phyloP scores from a whole-genome alignment of 495 filamentous ascomycete genomes.

The Penicillium antarcticum region DNA sequence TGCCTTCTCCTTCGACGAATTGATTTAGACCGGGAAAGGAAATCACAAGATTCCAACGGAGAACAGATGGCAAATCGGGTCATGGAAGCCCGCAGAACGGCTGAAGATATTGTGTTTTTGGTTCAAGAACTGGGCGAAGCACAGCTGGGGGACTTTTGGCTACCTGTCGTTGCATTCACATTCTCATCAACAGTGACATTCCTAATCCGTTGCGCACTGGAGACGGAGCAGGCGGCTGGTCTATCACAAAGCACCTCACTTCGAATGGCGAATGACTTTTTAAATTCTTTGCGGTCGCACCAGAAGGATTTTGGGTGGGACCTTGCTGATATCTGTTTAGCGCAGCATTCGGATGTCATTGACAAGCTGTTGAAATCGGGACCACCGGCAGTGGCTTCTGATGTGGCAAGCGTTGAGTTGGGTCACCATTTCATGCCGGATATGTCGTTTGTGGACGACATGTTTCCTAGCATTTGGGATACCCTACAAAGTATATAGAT shows the following conservation, averaged over 20 bases:
- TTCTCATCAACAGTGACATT: slow-evolving; percentile 30
- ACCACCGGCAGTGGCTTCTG: not conserved
- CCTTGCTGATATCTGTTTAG: slow-evolving; percentile 16
- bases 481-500: slow-evolving; percentile 8
- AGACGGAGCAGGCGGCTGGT: slow-evolving; percentile 3
- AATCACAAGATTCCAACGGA: not conserved
- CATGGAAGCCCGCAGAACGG: slow-evolving; percentile 18
- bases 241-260: slow-evolving; percentile 11
- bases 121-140: slow-evolving; percentile 27
- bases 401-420: not conserved
- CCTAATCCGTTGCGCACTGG: slow-evolving; percentile 25
- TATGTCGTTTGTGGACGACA: slow-evolving; percentile 8
- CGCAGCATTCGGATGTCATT: slow-evolving; percentile 10
- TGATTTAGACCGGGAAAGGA: slow-evolving; percentile 15
- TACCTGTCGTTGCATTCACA: slow-evolving; percentile 29
- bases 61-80: slow-evolving; percentile 5
- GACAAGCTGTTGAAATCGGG: slow-evolving; percentile 8
- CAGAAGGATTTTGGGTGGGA: slow-evolving; percentile 14
- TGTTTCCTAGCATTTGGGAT: slow-evolving; percentile 15
- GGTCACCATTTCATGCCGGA: slow-evolving; percentile 7
- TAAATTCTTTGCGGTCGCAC: slow-evolving; percentile 5
- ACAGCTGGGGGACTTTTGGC: slow-evolving; percentile 31
- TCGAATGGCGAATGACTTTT: slow-evolving; percentile 12
- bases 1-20: slow-evolving; percentile 23
- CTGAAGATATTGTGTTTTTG: slow-evolving; percentile 34